Evolutionary conservation across 345 rosid genomes (phyloP), one percentile per base, ranked within the genome.

Genomic region (Carallia pectinifolia): DNA sequence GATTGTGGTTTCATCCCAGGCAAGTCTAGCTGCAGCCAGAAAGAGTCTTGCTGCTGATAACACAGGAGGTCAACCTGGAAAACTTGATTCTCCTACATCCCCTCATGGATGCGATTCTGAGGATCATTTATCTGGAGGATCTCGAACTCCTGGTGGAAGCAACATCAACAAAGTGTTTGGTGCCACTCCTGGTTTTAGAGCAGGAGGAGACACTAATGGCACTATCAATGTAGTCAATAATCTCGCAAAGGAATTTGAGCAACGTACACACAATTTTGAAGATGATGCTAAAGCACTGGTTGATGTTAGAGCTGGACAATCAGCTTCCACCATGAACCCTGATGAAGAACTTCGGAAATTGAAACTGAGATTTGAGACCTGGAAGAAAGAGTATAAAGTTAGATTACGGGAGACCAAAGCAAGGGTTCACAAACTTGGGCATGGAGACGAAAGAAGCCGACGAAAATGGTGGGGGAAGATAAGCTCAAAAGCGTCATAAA

Each of bases 381-480:
- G 98, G 98, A 94, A 87, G 85, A 94, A 88, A 77, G 96, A 90
- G 61, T 94, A 87, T 79, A 94, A 88, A 81, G 77, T 77, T 58
- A 83, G 88, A 81, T 76, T 94, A 71, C 83, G 85, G 77, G 95
- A 87, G 60, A 73, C 89, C 6, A 95, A 86, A 73, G 80, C 73
- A 73, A 86, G 89, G 80, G 82, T 95, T 53, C 86, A 80, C 69
- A 91, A 86, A 76, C 81, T 68, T 47, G 82, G 88, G 40, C 73
- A 67, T 67, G 36, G 73, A 19, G 81, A 66, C 54, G 85, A 87
- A 4, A 89, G 76, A 80, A 65, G 77, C 66, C 87, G 89, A 48
- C 77, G 96, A 60, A 92, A 78, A 73, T 95, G 99, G 99, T 95
- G 97, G 98, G 96, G 82, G 12, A 87, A 82, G 83, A 58, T 83